Evolutionary conservation across 2,329 filamentous ascomycete genomes (phyloP).

Genomic region (Colletotrichum sp.): DNA sequence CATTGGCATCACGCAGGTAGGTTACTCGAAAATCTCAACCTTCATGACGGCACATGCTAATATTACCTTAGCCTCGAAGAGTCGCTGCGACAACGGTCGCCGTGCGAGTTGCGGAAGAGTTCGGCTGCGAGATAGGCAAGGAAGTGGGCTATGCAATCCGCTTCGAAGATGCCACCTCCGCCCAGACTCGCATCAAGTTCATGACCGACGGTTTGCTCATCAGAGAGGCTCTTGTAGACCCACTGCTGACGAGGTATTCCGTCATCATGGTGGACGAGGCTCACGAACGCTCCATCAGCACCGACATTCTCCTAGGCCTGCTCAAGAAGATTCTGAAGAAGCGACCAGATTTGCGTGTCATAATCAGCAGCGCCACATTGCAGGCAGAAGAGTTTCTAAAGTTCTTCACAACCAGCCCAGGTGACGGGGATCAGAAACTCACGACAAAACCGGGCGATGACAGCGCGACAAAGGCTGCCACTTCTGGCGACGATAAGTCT

Average conservation of each 20-base stretch:
- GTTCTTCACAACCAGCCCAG: constrained; percentile 65
- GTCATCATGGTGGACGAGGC: constrained; percentile 98
- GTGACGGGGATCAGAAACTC: constrained; percentile 28
- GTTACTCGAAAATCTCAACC: constrained; percentile 30
- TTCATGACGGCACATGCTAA: background rate
- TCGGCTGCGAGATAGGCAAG: constrained; percentile 84
- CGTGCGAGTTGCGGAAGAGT: constrained; percentile 86
- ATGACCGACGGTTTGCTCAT: constrained; percentile 92
- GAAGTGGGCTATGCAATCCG: constrained; percentile 92
- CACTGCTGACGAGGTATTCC: constrained; percentile 87
- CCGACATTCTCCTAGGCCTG: constrained; percentile 87
- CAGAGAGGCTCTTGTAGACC: constrained; percentile 91
- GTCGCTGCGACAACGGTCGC: constrained; percentile 93
- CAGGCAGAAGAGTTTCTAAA: constrained; percentile 85
- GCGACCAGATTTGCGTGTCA: constrained; percentile 81
- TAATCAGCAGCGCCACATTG: constrained; percentile 92
- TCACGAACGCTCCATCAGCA: constrained; percentile 91
- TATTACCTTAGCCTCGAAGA: constrained; percentile 71
- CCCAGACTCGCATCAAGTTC: constrained; percentile 89
- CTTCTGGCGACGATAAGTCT: constrained; percentile 30
- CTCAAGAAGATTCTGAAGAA: constrained; percentile 88
- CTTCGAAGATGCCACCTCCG: constrained; percentile 90
- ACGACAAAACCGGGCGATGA: constrained; percentile 26
- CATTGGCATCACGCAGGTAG: constrained; percentile 89
- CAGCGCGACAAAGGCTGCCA: background rate